Conservation (phyloP, 306 rosid species). For the Lotus japonicus region DNA sequence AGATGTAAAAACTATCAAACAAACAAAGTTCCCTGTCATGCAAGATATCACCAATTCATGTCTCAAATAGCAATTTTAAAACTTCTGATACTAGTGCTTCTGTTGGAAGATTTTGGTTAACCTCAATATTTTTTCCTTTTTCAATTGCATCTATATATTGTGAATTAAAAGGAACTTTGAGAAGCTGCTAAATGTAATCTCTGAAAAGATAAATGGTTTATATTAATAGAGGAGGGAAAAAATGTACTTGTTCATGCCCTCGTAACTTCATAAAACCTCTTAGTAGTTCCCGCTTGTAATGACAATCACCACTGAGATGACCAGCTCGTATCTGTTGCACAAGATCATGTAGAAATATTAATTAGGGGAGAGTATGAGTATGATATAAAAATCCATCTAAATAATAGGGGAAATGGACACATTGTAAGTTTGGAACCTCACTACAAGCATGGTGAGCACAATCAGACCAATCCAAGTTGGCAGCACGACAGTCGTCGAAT, state of each 20-base stretch:
- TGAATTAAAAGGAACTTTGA: not conserved
- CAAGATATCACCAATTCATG: not conserved
- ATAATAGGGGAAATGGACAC: not conserved
- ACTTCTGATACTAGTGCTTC: not conserved
- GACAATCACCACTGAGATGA: slow-evolving; percentile 81
- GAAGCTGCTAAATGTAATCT: not conserved
- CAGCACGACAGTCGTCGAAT: slow-evolving; percentile 63
- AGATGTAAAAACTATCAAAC: not conserved
- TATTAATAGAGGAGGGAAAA: not conserved
- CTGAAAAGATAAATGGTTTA: too few relatives aligned
- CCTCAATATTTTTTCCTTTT: too few relatives aligned
- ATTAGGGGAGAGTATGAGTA: not conserved
- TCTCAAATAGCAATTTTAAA: not conserved
- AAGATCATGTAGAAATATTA: not conserved
- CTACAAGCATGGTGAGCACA: slow-evolving; percentile 85
- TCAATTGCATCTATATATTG: not conserved
- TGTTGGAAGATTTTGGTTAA: not conserved
- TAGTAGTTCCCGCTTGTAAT: slow-evolving; percentile 65
- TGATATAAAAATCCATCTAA: not conserved
- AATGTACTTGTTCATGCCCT: slow-evolving; percentile 72
- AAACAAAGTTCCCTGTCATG: not conserved
- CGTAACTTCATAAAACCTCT: slow-evolving; percentile 57
- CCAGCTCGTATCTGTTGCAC: slow-evolving; percentile 62
- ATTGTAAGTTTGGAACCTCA: slow-evolving; percentile 37
- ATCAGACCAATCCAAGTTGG: slow-evolving; percentile 58